phyloP scores from a whole-genome alignment of 2,329 filamentous ascomycete genomes.

The Podosphaera leucotricha region DNA sequence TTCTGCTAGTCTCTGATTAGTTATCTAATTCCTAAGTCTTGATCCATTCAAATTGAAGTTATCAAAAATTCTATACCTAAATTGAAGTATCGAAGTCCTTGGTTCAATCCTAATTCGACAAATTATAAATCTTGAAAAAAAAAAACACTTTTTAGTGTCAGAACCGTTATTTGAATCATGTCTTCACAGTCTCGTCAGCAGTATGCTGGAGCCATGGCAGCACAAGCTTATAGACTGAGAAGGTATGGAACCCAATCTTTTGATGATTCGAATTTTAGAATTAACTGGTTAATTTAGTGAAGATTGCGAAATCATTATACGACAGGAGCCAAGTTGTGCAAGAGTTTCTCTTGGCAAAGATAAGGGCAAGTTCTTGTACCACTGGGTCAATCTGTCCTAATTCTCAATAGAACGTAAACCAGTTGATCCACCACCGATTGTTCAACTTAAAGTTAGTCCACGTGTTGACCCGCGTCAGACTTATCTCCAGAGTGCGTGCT shows the following conservation, averaged over 20 bases:
- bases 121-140: no score
- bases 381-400: not conserved
- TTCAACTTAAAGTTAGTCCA: constrained; percentile 37
- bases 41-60: no score
- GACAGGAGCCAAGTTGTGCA: constrained; percentile 43
- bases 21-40: no score
- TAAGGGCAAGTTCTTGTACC: constrained; percentile 29
- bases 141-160: no score
- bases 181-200: not conserved
- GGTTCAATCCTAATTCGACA: no score
- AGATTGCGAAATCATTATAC: constrained; percentile 32
- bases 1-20: no score
- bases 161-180: not conserved
- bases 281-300: constrained; percentile 18
- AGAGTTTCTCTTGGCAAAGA: constrained; percentile 50
- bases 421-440: constrained; percentile 66
- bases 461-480: constrained; percentile 23
- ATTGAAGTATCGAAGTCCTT: no score
- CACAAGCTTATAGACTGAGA: not conserved
- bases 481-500: constrained; percentile 31
- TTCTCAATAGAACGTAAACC: constrained; percentile 48
- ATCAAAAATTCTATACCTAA: no score
- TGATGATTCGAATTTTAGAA: not conserved
- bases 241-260: not conserved
- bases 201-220: constrained; percentile 1